phyloP scores from a whole-genome alignment of 441 rosid species.

The Cnidoscolus chayamansa region DNA sequence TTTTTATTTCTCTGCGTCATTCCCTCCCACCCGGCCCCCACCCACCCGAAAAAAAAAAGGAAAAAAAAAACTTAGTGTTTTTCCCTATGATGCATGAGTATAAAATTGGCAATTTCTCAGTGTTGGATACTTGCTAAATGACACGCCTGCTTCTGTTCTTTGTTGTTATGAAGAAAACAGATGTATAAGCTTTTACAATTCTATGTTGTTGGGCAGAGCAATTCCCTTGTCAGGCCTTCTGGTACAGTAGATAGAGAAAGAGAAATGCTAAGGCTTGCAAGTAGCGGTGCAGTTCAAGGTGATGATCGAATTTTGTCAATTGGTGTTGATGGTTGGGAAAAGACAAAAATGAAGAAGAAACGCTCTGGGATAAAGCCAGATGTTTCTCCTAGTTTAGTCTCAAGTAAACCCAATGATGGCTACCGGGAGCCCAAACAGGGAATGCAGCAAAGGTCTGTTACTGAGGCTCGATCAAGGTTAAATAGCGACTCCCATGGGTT shows the following conservation, averaged over 20 bases:
- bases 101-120: slow-evolving; percentile 10
- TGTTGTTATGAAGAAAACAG: slow-evolving; percentile 22
- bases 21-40: too few species aligned
- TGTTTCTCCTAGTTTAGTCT: slow-evolving; percentile 48
- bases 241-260: slow-evolving; percentile 70
- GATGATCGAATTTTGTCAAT: slow-evolving; percentile 73
- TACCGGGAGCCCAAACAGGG: slow-evolving; percentile 79
- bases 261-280: slow-evolving; percentile 61
- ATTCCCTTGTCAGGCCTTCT: slow-evolving; percentile 60
- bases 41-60: too few species aligned
- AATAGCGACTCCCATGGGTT: slow-evolving; percentile 70
- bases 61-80: background rate
- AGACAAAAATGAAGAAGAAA: slow-evolving; percentile 92
- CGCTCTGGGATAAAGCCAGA: slow-evolving; percentile 91
- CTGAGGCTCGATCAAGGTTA: slow-evolving; percentile 67
- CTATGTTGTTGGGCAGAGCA: slow-evolving; percentile 70
- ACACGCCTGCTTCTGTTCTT: slow-evolving; percentile 15
- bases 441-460: slow-evolving; percentile 54
- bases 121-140: slow-evolving; percentile 12
- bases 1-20: background rate
- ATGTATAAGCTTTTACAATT: slow-evolving; percentile 33
- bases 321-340: slow-evolving; percentile 96
- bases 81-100: background rate
- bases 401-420: slow-evolving; percentile 63
- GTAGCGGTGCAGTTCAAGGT: slow-evolving; percentile 51